These are phyloP conservation scores for Mortierella sp. DNA, from an alignment of 371 early-diverging fungal genomes.

Conservation along the genomic window DNA sequence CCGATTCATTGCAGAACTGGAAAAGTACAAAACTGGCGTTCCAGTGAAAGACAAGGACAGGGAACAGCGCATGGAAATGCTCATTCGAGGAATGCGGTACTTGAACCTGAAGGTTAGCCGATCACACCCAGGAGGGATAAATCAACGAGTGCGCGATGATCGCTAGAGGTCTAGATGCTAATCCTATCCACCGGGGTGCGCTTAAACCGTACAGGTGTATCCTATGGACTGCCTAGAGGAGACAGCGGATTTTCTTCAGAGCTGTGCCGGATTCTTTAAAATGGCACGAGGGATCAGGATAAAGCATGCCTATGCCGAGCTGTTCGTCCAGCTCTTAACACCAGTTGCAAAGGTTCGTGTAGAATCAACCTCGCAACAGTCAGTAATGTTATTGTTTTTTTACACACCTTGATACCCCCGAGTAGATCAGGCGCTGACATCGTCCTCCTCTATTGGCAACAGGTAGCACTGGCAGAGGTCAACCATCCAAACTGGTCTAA, in stretches of 20 bases:
- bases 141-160: background rate
- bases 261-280: conserved; percentile 88
- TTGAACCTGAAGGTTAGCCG: conserved; percentile 81
- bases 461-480: conserved; percentile 93
- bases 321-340: conserved; percentile 89
- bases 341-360: conserved; percentile 85
- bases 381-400: background rate
- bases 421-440: background rate
- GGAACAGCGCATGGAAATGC: conserved; percentile 85
- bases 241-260: conserved; percentile 90
- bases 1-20: conserved; percentile 89
- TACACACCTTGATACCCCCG: background rate
- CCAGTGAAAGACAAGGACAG: conserved; percentile 66
- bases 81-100: conserved; percentile 90
- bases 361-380: background rate
- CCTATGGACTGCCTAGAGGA: conserved; percentile 94
- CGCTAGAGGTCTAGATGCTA: no score
- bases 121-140: background rate
- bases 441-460: background rate
- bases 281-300: conserved; percentile 83
- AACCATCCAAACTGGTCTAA: conserved; percentile 93
- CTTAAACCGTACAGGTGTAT: conserved; percentile 68
- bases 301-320: conserved; percentile 90
- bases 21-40: conserved; percentile 63
- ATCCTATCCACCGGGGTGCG: no score